Percentiles rank a stretch among this genome's conserved stretches.
Evolutionary conservation across 2,329 filamentous ascomycete genomes (phyloP).

Genomic region (Exserohilum rostratum): DNA sequence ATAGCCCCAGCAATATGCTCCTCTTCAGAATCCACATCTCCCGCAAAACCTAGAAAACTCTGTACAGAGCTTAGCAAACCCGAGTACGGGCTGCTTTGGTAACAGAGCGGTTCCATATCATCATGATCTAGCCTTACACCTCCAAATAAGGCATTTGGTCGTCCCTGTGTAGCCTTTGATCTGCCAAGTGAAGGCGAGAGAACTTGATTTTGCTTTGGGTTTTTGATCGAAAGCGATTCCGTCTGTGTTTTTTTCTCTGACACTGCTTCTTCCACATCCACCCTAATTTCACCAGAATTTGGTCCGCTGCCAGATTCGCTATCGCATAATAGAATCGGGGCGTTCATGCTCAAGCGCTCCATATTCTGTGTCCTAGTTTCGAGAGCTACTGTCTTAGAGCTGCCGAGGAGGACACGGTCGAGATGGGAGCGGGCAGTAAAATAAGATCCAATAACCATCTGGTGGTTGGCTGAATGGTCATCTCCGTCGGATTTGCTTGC

Average conservation of each 20-base stretch:
- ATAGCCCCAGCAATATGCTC: too few relatives aligned
- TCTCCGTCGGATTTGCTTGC: slow-evolving; percentile 49
- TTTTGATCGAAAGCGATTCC: too few relatives aligned
- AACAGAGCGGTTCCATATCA: neutral
- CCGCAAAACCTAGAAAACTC: too few relatives aligned
- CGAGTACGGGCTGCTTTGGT: neutral
- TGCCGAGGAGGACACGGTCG: slow-evolving; percentile 21
- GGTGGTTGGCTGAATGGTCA: slow-evolving; percentile 35
- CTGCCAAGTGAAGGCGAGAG: too few relatives aligned
- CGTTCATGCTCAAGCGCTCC: neutral
- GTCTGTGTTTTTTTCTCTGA: neutral
- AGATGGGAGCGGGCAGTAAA: slow-evolving; percentile 24
- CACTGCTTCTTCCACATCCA: neutral
- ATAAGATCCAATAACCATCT: slow-evolving; percentile 36
- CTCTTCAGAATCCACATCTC: too few relatives aligned
- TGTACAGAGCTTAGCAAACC: neutral
- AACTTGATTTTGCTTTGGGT: too few relatives aligned
- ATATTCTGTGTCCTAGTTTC: neutral
- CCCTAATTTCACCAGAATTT: too few relatives aligned
- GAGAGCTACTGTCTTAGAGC: neutral
- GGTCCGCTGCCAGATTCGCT: too few relatives aligned
- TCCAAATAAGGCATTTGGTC: neutral
- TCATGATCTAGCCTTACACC: neutral
- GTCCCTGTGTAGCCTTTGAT: neutral
- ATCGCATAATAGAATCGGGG: neutral